Evolutionary conservation across 1,284 basidiomycete species (phyloP).

Genomic region (Microbotryum lychnidis-dioicae): DNA sequence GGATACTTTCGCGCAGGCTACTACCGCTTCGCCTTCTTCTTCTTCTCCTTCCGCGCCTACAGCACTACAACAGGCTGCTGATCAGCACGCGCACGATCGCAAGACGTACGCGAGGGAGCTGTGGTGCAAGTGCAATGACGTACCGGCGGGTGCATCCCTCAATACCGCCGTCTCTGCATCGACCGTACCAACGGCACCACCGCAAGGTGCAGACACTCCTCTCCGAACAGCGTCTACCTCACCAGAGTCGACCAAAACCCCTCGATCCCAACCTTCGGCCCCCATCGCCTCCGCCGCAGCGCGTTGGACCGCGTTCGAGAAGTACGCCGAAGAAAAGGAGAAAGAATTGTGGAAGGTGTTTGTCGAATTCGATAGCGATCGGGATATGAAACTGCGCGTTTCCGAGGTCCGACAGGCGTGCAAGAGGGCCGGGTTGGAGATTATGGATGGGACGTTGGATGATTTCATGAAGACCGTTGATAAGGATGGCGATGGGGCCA

Average conservation of each 20-base stretch:
- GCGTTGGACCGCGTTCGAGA: constrained; percentile 24
- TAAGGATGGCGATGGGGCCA: constrained; percentile 33
- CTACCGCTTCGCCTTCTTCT: background rate
- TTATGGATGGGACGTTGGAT: constrained; percentile 14
- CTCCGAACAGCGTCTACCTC: constrained; percentile 7
- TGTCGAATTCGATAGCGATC: constrained; percentile 20
- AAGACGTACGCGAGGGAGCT: constrained; percentile 28
- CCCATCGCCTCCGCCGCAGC: background rate
- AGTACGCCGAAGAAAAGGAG: constrained; percentile 29
- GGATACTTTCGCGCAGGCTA: no score
- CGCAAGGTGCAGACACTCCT: background rate
- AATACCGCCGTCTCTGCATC: background rate
- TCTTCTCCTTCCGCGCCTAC: background rate
- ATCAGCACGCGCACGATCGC: constrained; percentile 11
- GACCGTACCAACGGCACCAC: background rate
- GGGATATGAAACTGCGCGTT: constrained; percentile 19
- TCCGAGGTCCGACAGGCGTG: constrained; percentile 23
- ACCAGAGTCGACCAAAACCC: background rate
- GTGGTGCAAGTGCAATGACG: constrained; percentile 20
- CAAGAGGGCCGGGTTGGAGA: constrained; percentile 23
- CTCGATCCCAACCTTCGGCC: background rate
- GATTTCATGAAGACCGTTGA: constrained; percentile 29
- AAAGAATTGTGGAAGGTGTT: constrained; percentile 23
- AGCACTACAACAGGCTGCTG: background rate
- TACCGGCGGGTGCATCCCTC: constrained; percentile 1